A percentile compares a stretch with the other conserved stretches of the same genome.
These are phyloP conservation scores for Aspergillus ruber DNA, from an alignment of 2,329 filamentous ascomycete genomes.

Conservation along the genomic window DNA sequence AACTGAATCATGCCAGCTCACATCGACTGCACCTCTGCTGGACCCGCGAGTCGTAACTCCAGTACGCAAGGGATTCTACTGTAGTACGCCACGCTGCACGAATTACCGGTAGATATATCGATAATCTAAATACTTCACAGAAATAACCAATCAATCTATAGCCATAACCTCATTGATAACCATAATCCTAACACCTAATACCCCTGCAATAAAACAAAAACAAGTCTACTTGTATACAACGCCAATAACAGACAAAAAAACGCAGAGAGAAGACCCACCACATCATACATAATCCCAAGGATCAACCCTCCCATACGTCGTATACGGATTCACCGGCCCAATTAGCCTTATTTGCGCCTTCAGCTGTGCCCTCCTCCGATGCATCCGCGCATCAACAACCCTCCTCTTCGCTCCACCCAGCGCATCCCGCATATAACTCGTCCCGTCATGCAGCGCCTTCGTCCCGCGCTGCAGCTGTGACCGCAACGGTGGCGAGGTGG, in stretches of 20 bases:
- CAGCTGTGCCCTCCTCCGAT: constrained; percentile 30
- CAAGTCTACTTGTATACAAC: background rate
- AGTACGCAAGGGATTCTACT: background rate
- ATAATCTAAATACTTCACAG: no score
- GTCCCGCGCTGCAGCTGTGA: constrained; percentile 19
- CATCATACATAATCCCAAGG: constrained; percentile 16
- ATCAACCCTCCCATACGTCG: constrained; percentile 16
- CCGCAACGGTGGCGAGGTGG: constrained; percentile 11
- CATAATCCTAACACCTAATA: no score
- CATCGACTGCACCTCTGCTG: background rate
- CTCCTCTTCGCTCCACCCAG: constrained; percentile 30
- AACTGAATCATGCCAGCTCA: background rate
- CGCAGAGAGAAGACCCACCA: background rate
- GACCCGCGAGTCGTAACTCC: background rate
- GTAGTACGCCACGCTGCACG: background rate
- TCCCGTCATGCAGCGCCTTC: constrained; percentile 20
- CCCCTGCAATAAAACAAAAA: no score
- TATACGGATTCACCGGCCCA: constrained; percentile 30
- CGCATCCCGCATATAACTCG: constrained; percentile 19
- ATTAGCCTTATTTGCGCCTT: constrained; percentile 38
- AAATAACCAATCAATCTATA: no score
- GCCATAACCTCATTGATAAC: no score
- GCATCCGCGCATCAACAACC: constrained; percentile 26
- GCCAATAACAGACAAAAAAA: constrained; percentile 5
- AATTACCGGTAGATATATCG: no score